A percentile compares a stretch with the other conserved stretches of the same genome.
Conservation (phyloP, 2,329 filamentous ascomycete species). For the Anthostomella pinea region DNA sequence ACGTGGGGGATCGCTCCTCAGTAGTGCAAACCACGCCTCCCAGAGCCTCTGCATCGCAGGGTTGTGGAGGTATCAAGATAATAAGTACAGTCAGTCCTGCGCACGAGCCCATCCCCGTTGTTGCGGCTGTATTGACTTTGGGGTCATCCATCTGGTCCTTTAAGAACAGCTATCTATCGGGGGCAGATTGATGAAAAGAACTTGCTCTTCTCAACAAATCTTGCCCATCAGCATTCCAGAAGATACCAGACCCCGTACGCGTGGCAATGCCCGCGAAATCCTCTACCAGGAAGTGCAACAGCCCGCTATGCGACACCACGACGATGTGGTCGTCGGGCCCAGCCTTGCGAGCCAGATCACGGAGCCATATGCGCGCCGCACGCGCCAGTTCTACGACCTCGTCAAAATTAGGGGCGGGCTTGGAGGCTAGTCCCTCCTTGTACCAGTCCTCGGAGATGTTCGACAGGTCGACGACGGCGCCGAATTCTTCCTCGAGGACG, state of each 20-base stretch:
- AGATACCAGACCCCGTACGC: conserved; percentile 43
- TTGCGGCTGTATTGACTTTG: too few relatives aligned
- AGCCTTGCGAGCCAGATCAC: conserved; percentile 36
- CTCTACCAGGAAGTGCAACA: conserved; percentile 75
- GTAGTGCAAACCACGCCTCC: too few relatives aligned
- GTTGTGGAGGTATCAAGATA: too few relatives aligned
- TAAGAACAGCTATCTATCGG: too few relatives aligned
- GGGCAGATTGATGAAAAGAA: too few relatives aligned
- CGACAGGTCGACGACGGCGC: conserved; percentile 56
- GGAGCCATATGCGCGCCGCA: conserved; percentile 55
- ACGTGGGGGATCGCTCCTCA: too few relatives aligned
- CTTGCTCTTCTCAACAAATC: too few relatives aligned
- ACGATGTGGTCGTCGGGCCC: conserved; percentile 58
- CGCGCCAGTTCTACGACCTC: conserved; percentile 57
- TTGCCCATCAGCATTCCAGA: too few relatives aligned
- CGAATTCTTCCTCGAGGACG: conserved; percentile 56
- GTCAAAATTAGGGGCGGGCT: conserved; percentile 40
- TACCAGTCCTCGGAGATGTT: conserved; percentile 66
- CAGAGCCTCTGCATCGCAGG: too few relatives aligned
- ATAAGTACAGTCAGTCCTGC: too few relatives aligned
- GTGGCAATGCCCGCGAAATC: conserved; percentile 55
- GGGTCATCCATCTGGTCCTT: too few relatives aligned
- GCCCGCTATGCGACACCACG: conserved; percentile 74
- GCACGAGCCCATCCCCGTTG: too few relatives aligned
- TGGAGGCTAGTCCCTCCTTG: conserved; percentile 49